These are phyloP conservation scores for Suhomyces panamericanus DNA, from an alignment of 1,139 yeast species.

Conservation along the genomic window DNA sequence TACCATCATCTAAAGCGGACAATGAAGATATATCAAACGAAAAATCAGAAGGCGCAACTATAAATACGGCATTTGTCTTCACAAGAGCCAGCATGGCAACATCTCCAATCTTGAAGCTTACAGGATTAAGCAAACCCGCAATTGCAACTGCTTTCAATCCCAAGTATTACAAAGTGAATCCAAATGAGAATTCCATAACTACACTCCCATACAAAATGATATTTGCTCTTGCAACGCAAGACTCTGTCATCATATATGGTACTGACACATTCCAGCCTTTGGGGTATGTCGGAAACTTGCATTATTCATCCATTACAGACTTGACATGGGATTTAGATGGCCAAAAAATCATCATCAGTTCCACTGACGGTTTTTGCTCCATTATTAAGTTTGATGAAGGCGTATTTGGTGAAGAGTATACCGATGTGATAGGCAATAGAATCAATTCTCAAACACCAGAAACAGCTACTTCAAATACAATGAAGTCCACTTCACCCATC, in stretches of 20 bases:
- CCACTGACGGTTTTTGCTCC: conserved; percentile 94
- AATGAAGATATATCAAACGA: conserved; percentile 1
- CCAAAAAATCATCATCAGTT: conserved; percentile 65
- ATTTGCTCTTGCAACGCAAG: conserved; percentile 93
- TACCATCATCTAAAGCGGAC: conserved; percentile 10
- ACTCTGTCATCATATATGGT: conserved; percentile 79
- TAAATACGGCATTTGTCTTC: conserved; percentile 74
- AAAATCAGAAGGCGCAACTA: background rate
- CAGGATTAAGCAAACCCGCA: conserved; percentile 82
- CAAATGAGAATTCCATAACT: conserved; percentile 27
- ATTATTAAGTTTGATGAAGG: conserved; percentile 52
- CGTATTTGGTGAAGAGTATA: conserved; percentile 49
- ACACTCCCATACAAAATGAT: conserved; percentile 73
- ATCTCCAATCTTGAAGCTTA: conserved; percentile 73
- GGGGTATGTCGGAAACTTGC: conserved; percentile 75
- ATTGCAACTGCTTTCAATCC: conserved; percentile 81
- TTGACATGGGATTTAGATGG: conserved; percentile 84
- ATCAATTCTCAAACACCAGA: background rate
- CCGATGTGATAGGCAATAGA: background rate
- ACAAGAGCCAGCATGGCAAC: conserved; percentile 66
- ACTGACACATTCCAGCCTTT: conserved; percentile 69
- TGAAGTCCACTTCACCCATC: background rate
- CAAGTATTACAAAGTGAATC: conserved; percentile 45
- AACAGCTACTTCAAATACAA: background rate
- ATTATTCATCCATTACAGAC: conserved; percentile 87